A percentile compares a stretch with the other conserved stretches of the same genome.
phyloP scores from a whole-genome alignment of 176 grass and related monocot genomes.

The Oryza glumipatula region DNA sequence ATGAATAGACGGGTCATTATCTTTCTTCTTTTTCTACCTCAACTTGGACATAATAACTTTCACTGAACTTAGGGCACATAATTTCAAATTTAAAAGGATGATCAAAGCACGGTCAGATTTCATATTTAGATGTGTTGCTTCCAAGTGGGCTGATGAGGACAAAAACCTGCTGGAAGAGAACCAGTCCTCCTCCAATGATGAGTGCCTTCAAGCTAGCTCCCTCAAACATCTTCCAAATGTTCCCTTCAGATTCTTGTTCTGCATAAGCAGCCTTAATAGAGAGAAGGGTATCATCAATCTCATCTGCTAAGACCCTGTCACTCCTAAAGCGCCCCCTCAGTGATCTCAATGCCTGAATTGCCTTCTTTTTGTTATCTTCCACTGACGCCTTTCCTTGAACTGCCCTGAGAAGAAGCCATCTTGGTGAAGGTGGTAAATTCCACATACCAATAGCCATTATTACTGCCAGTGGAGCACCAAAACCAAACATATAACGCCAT shows the following conservation, averaged over 20 bases:
- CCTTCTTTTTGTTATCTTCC: conserved; percentile 82
- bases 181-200: conserved; percentile 88
- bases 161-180: conserved; percentile 93
- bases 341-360: conserved; percentile 62
- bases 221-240: conserved; percentile 81
- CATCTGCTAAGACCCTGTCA: conserved; percentile 61
- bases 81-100: conserved; percentile 22
- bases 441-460: conserved; percentile 89
- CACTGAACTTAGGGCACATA: not conserved
- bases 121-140: conserved; percentile 4
- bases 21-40: not conserved
- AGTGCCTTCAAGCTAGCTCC: conserved; percentile 97
- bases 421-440: conserved; percentile 76
- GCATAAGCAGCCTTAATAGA: conserved; percentile 81
- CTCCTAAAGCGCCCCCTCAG: conserved; percentile 62
- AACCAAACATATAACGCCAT: conserved; percentile 96
- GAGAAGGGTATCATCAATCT: conserved; percentile 72
- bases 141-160: conserved; percentile 30
- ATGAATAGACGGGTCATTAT: not conserved
- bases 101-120: conserved; percentile 13
- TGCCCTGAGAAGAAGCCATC: conserved; percentile 88
- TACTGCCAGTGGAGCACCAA: conserved; percentile 73
- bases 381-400: conserved; percentile 75
- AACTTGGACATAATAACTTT: not conserved
- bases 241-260: conserved; percentile 73